Evolutionary conservation across 257 asterid species (phyloP), one percentile per base, ranked within the genome.

Genomic region (Forsythia suspensa): DNA sequence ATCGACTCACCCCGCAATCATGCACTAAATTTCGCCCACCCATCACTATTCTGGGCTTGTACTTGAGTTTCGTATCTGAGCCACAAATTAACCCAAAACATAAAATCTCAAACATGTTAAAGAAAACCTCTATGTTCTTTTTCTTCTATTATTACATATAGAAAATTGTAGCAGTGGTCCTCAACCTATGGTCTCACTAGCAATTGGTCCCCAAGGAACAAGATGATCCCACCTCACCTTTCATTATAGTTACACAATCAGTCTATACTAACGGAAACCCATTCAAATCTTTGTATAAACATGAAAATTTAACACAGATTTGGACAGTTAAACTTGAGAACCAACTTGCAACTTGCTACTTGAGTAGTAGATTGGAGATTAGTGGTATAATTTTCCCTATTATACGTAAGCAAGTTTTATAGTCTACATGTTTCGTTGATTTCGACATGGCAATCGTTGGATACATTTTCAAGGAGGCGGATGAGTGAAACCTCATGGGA

Each of bases 11-110:
- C 3, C 94, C 97, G 41, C 99, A 95, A 71, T 92, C 92, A 52
- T 95, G 99, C 52, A 79, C 81, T 67, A 93, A 84, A 85, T 88
- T 79, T 79, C 83, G 89, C 76, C 99, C 99, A 13, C 99, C 97
- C 90, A 91, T 90, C 85, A 96, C 85, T 73, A 86, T 88, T 39
- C 24, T 97, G 3, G 99, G 99, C 79, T 82, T 90, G 88, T 93
- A 94, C 95, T 86, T 92, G 79, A 96, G 80, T 71, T 89, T 90
- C 3, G 97, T 91, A 40, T 24, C 99, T 93, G 79, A 13, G 44
- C 78, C 76, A 55, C 78, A 82, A 80, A 80, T 42, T 39, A 75
- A 48, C 71, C 11, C 5, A 20, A 55, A 29, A 16, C 43, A 55
- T 6, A 2, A 6, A 20, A 59, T 16, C 55, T 78, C 4, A 59